These are phyloP conservation scores for Periconia macrospinosa DNA, from an alignment of 2,329 filamentous ascomycete genomes.

Conservation along the genomic window DNA sequence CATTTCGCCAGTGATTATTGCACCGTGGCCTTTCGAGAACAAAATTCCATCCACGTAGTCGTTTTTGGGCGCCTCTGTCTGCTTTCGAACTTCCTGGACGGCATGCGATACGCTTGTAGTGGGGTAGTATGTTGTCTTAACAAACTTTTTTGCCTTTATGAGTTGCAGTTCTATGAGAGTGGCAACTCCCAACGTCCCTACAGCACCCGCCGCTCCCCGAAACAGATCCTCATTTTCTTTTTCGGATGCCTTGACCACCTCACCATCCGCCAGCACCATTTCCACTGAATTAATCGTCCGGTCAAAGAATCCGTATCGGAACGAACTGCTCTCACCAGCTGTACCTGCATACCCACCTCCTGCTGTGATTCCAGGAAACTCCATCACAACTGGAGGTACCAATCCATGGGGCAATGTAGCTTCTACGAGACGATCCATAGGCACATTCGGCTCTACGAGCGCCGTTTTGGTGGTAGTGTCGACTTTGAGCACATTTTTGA, in stretches of 20 bases:
- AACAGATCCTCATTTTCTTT: slow-evolving; percentile 63
- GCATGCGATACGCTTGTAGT: slow-evolving; percentile 47
- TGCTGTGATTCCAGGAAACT: slow-evolving; percentile 72
- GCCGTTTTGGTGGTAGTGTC: slow-evolving; percentile 58
- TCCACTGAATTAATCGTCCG: slow-evolving; percentile 63
- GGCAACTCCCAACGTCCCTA: slow-evolving; percentile 68
- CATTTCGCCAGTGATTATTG: slow-evolving; percentile 50
- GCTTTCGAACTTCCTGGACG: slow-evolving; percentile 43
- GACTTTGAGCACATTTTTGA: slow-evolving; percentile 65
- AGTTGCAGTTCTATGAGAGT: slow-evolving; percentile 58
- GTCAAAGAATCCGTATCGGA: slow-evolving; percentile 69
- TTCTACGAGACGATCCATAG: slow-evolving; percentile 66
- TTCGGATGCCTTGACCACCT: slow-evolving; percentile 58
- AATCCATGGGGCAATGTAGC: slow-evolving; percentile 59
- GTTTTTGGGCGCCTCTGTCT: slow-evolving; percentile 39
- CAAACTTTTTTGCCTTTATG: slow-evolving; percentile 50
- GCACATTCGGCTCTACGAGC: slow-evolving; percentile 70
- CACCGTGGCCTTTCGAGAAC: slow-evolving; percentile 47
- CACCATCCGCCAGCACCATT: slow-evolving; percentile 65
- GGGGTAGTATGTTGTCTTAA: slow-evolving; percentile 53
- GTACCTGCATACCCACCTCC: slow-evolving; percentile 70
- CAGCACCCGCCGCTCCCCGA: slow-evolving; percentile 64
- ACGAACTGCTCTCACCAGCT: slow-evolving; percentile 69
- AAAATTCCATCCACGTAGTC: slow-evolving; percentile 57
- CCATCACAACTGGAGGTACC: slow-evolving; percentile 69